Evolutionary conservation across 2,329 filamentous ascomycete genomes (phyloP).

Genomic region (Ceratocystis lukuohia): DNA sequence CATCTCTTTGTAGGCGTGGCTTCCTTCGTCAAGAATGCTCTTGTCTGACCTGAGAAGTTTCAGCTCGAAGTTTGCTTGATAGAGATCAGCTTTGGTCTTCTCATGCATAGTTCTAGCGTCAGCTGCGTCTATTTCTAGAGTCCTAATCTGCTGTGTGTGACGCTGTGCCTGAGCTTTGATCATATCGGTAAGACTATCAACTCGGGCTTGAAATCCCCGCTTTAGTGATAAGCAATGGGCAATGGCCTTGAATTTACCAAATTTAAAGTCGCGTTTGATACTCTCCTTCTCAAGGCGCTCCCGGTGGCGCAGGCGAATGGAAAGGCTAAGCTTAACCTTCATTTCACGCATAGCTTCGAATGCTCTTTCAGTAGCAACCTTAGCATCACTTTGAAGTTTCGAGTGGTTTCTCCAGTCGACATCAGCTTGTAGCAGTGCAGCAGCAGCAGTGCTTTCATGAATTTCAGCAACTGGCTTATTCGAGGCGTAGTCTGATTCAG

Average conservation of each 20-base stretch:
- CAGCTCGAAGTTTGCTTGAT: background rate
- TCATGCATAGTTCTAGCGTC: background rate
- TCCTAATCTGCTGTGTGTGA: background rate
- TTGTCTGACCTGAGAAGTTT: background rate
- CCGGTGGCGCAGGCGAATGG: background rate
- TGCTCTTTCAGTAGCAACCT: background rate
- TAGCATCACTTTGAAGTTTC: background rate
- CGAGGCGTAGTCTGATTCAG: background rate
- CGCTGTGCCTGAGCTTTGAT: background rate
- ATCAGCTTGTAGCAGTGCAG: background rate
- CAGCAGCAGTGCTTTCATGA: background rate
- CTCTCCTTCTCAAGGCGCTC: conserved; percentile 3
- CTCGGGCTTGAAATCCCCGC: background rate
- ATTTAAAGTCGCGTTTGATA: background rate
- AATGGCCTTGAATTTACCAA: background rate
- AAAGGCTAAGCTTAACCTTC: too few relatives aligned
- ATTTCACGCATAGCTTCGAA: background rate
- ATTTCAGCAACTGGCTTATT: background rate
- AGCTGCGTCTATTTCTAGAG: background rate
- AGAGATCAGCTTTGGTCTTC: background rate
- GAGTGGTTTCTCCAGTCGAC: background rate
- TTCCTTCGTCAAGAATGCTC: background rate
- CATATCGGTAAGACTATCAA: background rate
- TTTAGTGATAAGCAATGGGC: background rate
- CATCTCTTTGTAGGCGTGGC: background rate